Evolutionary conservation across 2,329 filamentous ascomycete genomes (phyloP), one percentile per base, ranked within the genome.

Genomic region (Xenoacremonium recifei): DNA sequence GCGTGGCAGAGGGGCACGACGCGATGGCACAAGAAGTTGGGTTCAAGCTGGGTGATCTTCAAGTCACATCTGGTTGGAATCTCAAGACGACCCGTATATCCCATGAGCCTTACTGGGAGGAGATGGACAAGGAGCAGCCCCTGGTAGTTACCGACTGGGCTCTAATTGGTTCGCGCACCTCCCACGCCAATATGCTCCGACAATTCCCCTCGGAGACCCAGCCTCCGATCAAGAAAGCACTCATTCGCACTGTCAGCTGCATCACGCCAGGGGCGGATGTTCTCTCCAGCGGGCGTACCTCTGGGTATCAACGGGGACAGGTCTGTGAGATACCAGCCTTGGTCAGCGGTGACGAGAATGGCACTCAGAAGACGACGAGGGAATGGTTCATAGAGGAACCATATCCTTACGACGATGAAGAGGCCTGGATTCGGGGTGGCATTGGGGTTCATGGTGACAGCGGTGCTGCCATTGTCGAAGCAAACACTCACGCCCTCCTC

Each of bases 301-400:
- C 70, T 4, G 69, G 70, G 13, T 61, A 66, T 29, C 67, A 70
- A 45, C 57, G 60, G 12, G 70, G 70, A 2, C 66, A 67, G 33
- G 46, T 73, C 15, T 67, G 70, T 35, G 69, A 73, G 45, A 59
- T 68, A 1, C 70, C 70, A 1, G 69, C 69, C 2, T 70, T 72
- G 33, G 55, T 73, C 2, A 63, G 62, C 11, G 66, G 65, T 2
- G 51, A 54, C 0, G 57, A 55, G 10, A 72, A 71, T 33, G 66
- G 67, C 4, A 72, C 69, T 0, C 59, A 61, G 3, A 71, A 66
- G 39, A 62, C 64, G 3, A 72, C 70, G 4, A 58, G 70, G 5
- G 70, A 73, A 51, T 73, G 70, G 70, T 73, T 67, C 39, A 55
- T 73, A 16, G 69, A 73, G 47, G 67, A 71, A 44, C 63, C 65